Conservation (phyloP, 345 rosid species). For the Noccaea bulbosa region DNA sequence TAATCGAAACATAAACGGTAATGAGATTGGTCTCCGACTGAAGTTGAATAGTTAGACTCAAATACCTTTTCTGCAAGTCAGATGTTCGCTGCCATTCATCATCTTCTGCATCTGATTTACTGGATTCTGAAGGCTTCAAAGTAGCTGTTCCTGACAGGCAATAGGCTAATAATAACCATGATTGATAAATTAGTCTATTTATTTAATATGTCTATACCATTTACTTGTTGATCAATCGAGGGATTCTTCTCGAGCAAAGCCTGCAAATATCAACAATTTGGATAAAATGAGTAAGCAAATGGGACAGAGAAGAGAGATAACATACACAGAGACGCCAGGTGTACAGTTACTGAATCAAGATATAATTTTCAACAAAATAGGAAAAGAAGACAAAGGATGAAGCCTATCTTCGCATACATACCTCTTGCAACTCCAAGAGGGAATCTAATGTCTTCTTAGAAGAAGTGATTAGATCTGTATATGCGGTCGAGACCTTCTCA, state of each 20-base stretch:
- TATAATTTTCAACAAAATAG: too few species aligned
- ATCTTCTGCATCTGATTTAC: conserved; percentile 48
- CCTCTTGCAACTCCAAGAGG: conserved; percentile 76
- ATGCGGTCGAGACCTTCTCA: conserved; percentile 60
- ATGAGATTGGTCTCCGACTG: not conserved
- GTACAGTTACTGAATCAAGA: conserved; percentile 11
- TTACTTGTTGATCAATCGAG: conserved; percentile 55
- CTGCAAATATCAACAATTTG: conserved; percentile 42
- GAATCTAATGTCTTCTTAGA: conserved; percentile 79
- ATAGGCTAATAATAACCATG: not conserved
- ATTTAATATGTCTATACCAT: conserved; percentile 54
- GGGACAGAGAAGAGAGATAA: conserved; percentile 23
- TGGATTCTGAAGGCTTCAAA: conserved; percentile 42
- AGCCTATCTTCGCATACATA: conserved; percentile 37
- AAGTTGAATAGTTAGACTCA: not conserved
- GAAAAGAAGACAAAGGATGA: conserved; percentile 11
- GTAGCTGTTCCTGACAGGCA: conserved; percentile 33
- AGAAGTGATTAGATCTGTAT: conserved; percentile 61
- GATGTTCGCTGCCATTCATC: conserved; percentile 71
- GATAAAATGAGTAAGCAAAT: conserved; percentile 7
- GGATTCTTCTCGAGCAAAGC: conserved; percentile 86
- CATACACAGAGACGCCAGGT: not conserved
- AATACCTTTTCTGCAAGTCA: conserved; percentile 70
- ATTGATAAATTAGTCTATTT: not conserved
- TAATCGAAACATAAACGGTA: not conserved